These are phyloP conservation scores for Harringtonia aguacate DNA, from an alignment of 2,329 filamentous ascomycete genomes.

Conservation along the genomic window DNA sequence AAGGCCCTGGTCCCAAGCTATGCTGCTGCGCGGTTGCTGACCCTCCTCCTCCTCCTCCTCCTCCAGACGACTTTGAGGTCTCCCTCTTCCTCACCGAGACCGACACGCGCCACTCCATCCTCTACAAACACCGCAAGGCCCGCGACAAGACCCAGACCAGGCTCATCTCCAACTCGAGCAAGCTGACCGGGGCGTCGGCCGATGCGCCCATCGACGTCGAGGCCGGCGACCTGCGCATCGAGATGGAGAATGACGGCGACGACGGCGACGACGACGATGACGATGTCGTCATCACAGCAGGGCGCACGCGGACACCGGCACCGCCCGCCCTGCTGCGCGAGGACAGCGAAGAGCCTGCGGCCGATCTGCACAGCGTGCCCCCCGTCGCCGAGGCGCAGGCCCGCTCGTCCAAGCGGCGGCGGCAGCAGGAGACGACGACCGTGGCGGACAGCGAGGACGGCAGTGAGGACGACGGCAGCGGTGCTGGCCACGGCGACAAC, in stretches of 20 bases:
- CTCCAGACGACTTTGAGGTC: slow-evolving; percentile 90
- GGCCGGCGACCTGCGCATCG: slow-evolving; percentile 8
- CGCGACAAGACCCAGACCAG: slow-evolving; percentile 42
- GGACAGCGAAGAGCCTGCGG: slow-evolving; percentile 8
- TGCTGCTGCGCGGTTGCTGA: no score
- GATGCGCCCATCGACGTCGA: slow-evolving; percentile 45
- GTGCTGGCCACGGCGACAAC: slow-evolving; percentile 19
- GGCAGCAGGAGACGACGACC: slow-evolving; percentile 17
- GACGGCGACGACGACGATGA: slow-evolving; percentile 50
- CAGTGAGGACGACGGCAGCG: slow-evolving; percentile 8
- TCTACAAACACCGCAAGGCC: slow-evolving; percentile 77
- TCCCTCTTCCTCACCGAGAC: slow-evolving; percentile 88
- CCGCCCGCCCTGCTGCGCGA: slow-evolving; percentile 34
- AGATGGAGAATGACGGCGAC: slow-evolving; percentile 10
- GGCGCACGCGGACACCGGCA: no score
- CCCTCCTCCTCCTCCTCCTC: no score
- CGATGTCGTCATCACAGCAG: slow-evolving; percentile 34
- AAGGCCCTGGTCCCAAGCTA: no score
- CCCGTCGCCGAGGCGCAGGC: slow-evolving; percentile 1
- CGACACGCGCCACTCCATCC: slow-evolving; percentile 71
- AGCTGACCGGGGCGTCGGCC: slow-evolving; percentile 45
- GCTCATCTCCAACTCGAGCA: slow-evolving; percentile 51
- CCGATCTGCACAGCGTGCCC: slow-evolving; percentile 7
- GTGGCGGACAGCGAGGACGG: slow-evolving; percentile 18
- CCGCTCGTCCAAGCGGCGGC: slow-evolving; percentile 20